phyloP scores from a whole-genome alignment of 169 alveolate genomes.

The Eimeria maxima region DNA sequence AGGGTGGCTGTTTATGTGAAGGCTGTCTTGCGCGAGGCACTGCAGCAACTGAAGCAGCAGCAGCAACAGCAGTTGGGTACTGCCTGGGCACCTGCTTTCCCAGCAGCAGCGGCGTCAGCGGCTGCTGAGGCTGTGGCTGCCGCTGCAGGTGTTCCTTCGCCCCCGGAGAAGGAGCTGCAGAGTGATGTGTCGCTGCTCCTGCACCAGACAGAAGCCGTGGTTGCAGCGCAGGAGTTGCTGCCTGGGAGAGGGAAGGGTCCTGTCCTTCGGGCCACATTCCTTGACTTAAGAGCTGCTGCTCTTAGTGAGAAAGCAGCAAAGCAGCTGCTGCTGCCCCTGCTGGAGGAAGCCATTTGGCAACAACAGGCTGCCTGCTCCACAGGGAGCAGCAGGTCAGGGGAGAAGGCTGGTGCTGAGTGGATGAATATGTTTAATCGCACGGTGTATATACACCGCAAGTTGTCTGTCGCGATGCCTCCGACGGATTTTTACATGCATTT shows the following conservation, averaged over 20 bases:
- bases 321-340: constrained; percentile 67
- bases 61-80: neutral
- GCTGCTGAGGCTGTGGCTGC: constrained; percentile 62
- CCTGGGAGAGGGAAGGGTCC: neutral
- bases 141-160: constrained; percentile 38
- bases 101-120: neutral
- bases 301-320: constrained; percentile 37
- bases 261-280: neutral
- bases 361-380: constrained; percentile 62
- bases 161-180: constrained; percentile 22
- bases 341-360: constrained; percentile 62
- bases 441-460: constrained; percentile 14
- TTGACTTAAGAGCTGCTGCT: constrained; percentile 32
- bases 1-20: neutral
- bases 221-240: constrained; percentile 53
- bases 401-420: constrained; percentile 30
- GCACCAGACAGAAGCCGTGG: constrained; percentile 49
- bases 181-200: constrained; percentile 22
- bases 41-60: constrained; percentile 45
- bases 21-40: constrained; percentile 12
- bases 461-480: constrained; percentile 48
- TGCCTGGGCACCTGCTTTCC: neutral
- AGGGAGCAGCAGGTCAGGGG: constrained; percentile 18
- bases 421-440: neutral
- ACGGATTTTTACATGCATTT: neutral